Conservation (phyloP, 2,329 filamentous ascomycete species). For the Fusarium irregulare region DNA sequence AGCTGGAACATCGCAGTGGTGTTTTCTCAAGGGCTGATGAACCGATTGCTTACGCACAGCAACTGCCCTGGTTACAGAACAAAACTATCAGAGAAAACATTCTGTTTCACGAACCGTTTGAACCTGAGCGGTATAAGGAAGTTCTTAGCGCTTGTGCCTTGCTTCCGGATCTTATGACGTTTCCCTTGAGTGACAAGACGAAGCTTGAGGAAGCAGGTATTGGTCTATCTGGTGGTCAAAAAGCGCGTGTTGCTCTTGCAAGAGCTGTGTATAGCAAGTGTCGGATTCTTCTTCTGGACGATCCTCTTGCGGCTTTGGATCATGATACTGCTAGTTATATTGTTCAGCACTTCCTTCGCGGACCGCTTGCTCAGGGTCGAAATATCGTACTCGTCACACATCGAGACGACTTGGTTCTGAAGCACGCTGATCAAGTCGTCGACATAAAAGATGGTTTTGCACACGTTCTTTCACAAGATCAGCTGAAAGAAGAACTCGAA, state of each 20-base stretch:
- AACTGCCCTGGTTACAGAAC: slow-evolving; percentile 73
- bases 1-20: slow-evolving; percentile 73
- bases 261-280: slow-evolving; percentile 70
- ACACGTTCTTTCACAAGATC: slow-evolving; percentile 59
- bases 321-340: slow-evolving; percentile 71
- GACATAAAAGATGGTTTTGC: slow-evolving; percentile 73
- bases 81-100: slow-evolving; percentile 75
- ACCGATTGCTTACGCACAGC: slow-evolving; percentile 66
- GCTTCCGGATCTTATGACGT: slow-evolving; percentile 64
- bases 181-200: slow-evolving; percentile 68
- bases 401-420: slow-evolving; percentile 79
- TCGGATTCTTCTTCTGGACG: slow-evolving; percentile 69
- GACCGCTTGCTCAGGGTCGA: slow-evolving; percentile 69
- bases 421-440: slow-evolving; percentile 79
- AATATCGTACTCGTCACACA: slow-evolving; percentile 85
- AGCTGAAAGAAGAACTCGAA: slow-evolving; percentile 56
- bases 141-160: slow-evolving; percentile 72
- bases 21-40: slow-evolving; percentile 59
- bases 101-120: slow-evolving; percentile 68
- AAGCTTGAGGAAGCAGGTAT: slow-evolving; percentile 72
- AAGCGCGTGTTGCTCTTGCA: slow-evolving; percentile 71
- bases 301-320: slow-evolving; percentile 72
- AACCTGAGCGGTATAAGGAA: slow-evolving; percentile 65
- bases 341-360: slow-evolving; percentile 70
- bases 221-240: slow-evolving; percentile 72